Evolutionary conservation across 169 alveolate genomes (phyloP), one percentile per base, ranked within the genome.

Genomic region (Cryptosporidium sp.): DNA sequence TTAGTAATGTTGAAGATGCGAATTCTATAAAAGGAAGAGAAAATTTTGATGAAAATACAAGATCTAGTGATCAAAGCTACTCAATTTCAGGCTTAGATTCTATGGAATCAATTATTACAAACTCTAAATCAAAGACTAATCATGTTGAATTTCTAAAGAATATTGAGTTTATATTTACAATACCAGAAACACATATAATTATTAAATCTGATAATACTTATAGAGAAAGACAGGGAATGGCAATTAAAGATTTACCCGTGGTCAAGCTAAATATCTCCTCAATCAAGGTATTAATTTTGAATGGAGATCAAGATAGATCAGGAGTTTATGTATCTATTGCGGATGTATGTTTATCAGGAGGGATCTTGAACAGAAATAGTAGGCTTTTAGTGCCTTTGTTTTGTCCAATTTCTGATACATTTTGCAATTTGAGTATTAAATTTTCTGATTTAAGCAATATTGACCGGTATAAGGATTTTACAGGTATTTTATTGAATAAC

Each of bases 311-410:
- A 8, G 12, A 48, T 1, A 29, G n/a, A 26, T 80, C 89, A 16
- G 45, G 65, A 14, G 70, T 80, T 42, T 61, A 37, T 33, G 65
- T 80, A 12, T 80, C 75, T 33, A 65, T 80, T 21, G 67, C 52
- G 3, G 73, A 60, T 42, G 68, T 80, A 12, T 80, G 89, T 39
- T 45, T 80, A 61, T 80, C 89, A 14, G 89, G 89, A 18, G 89
- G 89, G 35, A 39, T 80, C 14, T 45, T 80, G 26, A 62, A 60
- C 39, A 65, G 75, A 16, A 60, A 48, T 14, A 31, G 42, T 14
- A 29, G 33, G 62, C 68, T 73, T n/a, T 21, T 73, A 23, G 71
- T 73, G 9, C 89, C 89, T 58, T 65, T 80, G 23, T 61, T 80
- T 44, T 80, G 70, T 29, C 89, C 89, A 23, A 65, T 45, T 23